Evolutionary conservation across 805 yeast genomes (phyloP), one percentile per base, ranked within the genome.

Genomic region (Saccharomycodes ludwigii): DNA sequence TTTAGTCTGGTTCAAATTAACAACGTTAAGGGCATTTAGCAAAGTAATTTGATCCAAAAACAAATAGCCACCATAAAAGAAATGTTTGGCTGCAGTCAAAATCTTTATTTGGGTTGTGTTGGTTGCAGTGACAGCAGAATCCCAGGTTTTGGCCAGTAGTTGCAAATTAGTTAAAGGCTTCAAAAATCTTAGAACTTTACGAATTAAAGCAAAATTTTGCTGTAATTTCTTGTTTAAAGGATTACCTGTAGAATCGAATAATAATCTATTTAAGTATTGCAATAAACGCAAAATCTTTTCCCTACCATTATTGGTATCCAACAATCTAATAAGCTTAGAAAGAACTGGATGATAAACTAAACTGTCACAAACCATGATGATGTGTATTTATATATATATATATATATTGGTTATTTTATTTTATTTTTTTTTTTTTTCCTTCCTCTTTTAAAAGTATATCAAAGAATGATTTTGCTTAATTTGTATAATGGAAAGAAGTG

Each of bases 161-260:
- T 74, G 73, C 33, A 81, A 48, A 50, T 78, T 84, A 45, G 65
- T 66, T 46, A 86, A 59, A 1, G 94, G 94, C 58, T 85, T 86
- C 40, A 84, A 70, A 48, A 78, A 73, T 48, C 96, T 71, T 63
- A 86, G 59, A 15, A 85, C 76, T 61, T 88, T 88, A 54, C 97
- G 74, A 40, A 82, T 66, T 37, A 76, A 54, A 2, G 82, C 68
- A 19, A 83, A 67, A 40, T 78, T 73, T 27, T 50, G 52, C 57
- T 76, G 81, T 39, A 84, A 54, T 15, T 66, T 61, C 42, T 66
- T 68, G 51, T 73, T 66, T 37, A 68, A 52, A 29, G 56, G 54
- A 21, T 76, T 66, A 28, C 64, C 63, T 31, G 71, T 63, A 49
- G 74, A 72, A 53, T 62, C 78, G 12, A 80, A 61, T 27, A 83